These are phyloP conservation scores for Lasiodiplodia citricola DNA, from an alignment of 2,329 filamentous ascomycete genomes.

Conservation along the genomic window DNA sequence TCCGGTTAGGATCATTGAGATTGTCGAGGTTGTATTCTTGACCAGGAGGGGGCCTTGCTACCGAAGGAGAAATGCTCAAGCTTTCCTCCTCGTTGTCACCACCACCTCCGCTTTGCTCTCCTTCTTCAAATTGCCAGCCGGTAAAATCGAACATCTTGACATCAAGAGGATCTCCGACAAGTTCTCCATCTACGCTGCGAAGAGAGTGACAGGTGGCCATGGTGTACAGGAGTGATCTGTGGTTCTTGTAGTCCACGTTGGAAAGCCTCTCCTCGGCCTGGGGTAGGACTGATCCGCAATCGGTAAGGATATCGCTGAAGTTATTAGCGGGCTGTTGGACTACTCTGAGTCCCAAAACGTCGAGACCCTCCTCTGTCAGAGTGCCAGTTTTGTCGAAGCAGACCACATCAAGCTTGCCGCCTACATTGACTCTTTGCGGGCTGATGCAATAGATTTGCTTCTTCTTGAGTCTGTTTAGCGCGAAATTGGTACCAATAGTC, in stretches of 20 bases:
- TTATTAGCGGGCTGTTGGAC: slow-evolving; percentile 67
- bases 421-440: slow-evolving; percentile 94
- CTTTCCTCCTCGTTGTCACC: slow-evolving; percentile 79
- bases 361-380: slow-evolving; percentile 91
- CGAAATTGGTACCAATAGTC: slow-evolving; percentile 96
- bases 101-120: slow-evolving; percentile 68
- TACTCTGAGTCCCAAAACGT: slow-evolving; percentile 86
- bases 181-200: slow-evolving; percentile 81
- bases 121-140: slow-evolving; percentile 89
- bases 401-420: slow-evolving; percentile 92
- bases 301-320: slow-evolving; percentile 78
- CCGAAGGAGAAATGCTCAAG: slow-evolving; percentile 79
- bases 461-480: slow-evolving; percentile 80
- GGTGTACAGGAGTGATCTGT: slow-evolving; percentile 79
- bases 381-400: slow-evolving; percentile 99
- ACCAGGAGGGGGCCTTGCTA: slow-evolving; percentile 77
- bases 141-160: slow-evolving; percentile 99
- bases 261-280: slow-evolving; percentile 62
- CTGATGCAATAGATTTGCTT: slow-evolving; percentile 98
- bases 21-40: slow-evolving; percentile 64
- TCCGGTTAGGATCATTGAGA: slow-evolving; percentile 49
- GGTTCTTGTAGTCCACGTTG: slow-evolving; percentile 63
- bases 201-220: slow-evolving; percentile 98
- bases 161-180: slow-evolving; percentile 92
- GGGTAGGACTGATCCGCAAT: slow-evolving; percentile 65